Base-by-base conservation (phyloP, 2,329 filamentous ascomycete species). In the Sporothrix dimorphospora region DNA sequence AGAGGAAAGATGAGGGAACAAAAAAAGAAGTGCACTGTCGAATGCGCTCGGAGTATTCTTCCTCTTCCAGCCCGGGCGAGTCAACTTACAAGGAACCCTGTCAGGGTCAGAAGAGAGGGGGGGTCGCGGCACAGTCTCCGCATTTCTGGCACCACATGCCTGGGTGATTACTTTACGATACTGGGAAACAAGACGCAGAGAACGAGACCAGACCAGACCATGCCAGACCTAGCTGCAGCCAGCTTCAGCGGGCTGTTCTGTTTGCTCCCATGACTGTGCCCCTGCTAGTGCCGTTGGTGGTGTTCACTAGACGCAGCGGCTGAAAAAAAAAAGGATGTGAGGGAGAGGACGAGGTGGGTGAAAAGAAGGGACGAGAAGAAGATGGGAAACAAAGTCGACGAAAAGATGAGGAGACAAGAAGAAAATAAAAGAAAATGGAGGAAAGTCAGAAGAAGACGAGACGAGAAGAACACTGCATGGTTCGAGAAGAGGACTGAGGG, bases 211-310 rank as follows among this genome's bases (percentile, higher is more conserved):
- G 11, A 38, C 24, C 42, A 51, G 45, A 16, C 65, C 45, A 40
- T 51, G 16, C 27, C 40, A 4, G 19, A 14, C 27, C 45, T 65
- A 12, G 59, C 38, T 21, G 45, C 42, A 49, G 47, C 47, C 34
- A 3, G 34, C 47, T 42, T 16, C 40, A 49, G 38, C 51, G 16
- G 68, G 40, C 68, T 47, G 24, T 67, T 67, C 19, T 47, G 53
- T 59, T 70, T 70, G 53, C 68, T 49, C 68, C 51, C 68, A 70
- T 61, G 68, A 34, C 49, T 4, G 30, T 34, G 51, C 53, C 67
- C 67, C 14, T 57, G 66, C 49, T 70, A 70, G 68, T 70, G 53
- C 53, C 16, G 30, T 53, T 53, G 65, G 21, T n/a, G 14, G 24
- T 40, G 24, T 42, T 16, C 12, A 21, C 40, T 11, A 70, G 34